A percentile compares a stretch with the other conserved stretches of the same genome.
Evolutionary conservation across 148 eudicot species (phyloP).

Genomic region (Hydrangea macrophylla): DNA sequence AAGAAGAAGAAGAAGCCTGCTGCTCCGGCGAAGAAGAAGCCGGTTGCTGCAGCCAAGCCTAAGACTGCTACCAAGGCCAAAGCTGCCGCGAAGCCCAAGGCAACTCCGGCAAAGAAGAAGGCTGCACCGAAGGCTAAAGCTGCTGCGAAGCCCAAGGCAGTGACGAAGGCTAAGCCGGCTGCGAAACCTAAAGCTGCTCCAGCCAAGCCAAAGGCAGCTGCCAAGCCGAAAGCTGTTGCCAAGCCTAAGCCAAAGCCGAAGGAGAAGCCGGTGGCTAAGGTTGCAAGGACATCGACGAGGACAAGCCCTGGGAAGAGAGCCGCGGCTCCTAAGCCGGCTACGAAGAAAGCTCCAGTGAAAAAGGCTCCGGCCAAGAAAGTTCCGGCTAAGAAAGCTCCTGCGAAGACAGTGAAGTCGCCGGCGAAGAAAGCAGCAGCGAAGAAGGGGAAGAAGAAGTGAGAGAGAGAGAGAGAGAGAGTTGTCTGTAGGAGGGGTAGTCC

Average conservation of each 20-base stretch:
- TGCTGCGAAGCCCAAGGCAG: constrained; percentile 18
- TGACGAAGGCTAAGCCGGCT: constrained; percentile 33
- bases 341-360: constrained; percentile 47
- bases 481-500: constrained; percentile 24
- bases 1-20: no score
- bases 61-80: constrained; percentile 10
- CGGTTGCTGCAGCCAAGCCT: constrained; percentile 20
- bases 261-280: constrained; percentile 64
- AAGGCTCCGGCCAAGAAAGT: constrained; percentile 32
- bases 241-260: no score
- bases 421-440: constrained; percentile 28
- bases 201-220: constrained; percentile 29
- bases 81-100: no score
- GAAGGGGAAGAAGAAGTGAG: constrained; percentile 35
- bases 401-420: constrained; percentile 26
- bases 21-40: constrained; percentile 22
- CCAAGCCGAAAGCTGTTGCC: no score
- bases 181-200: constrained; percentile 40
- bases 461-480: no score
- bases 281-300: constrained; percentile 40
- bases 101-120: constrained; percentile 14
- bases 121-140: constrained; percentile 17
- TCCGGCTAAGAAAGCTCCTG: no score
- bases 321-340: constrained; percentile 25
- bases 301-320: constrained; percentile 52